These are phyloP conservation scores for Phalaenopsis hybrid DNA, from an alignment of 116 monocot genomes.

Conservation along the genomic window DNA sequence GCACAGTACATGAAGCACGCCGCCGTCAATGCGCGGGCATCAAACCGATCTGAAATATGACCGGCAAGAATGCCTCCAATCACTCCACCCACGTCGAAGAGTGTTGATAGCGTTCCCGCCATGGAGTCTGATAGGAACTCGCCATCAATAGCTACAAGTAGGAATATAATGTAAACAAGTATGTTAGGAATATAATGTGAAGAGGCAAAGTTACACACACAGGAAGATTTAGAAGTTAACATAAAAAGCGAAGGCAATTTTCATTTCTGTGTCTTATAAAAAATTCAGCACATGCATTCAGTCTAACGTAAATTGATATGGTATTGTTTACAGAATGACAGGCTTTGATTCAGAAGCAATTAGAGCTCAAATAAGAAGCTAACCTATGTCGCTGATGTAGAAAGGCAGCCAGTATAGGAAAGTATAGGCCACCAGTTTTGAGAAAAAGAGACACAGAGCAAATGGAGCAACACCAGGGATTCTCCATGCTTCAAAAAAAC, in stretches of 20 bases:
- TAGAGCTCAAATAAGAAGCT: not conserved
- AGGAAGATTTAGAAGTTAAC: not conserved
- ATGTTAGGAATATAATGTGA: too few species aligned
- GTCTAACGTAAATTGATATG: too few species aligned
- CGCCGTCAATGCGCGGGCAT: constrained; percentile 58
- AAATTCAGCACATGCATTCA: not conserved
- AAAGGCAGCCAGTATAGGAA: constrained; percentile 89
- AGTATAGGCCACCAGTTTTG: constrained; percentile 75
- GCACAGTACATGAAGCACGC: constrained; percentile 74
- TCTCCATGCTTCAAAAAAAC: constrained; percentile 66
- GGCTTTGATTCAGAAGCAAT: not conserved
- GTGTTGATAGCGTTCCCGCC: constrained; percentile 56
- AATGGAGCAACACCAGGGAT: constrained; percentile 79
- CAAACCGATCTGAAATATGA: constrained; percentile 63
- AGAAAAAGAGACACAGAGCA: constrained; percentile 78
- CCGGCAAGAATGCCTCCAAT: constrained; percentile 74
- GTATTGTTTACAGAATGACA: not conserved
- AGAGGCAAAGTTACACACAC: not conserved
- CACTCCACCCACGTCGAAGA: constrained; percentile 74
- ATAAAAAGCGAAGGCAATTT: not conserved
- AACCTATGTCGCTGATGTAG: constrained; percentile 79
- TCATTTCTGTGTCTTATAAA: not conserved
- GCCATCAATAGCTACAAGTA: constrained; percentile 52
- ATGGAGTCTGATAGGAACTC: constrained; percentile 47
- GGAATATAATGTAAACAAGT: not conserved